Percentiles rank a stretch among this genome's conserved stretches.
These are phyloP conservation scores for Aspergillus versicolor DNA, from an alignment of 2,329 filamentous ascomycete genomes.

Conservation along the genomic window DNA sequence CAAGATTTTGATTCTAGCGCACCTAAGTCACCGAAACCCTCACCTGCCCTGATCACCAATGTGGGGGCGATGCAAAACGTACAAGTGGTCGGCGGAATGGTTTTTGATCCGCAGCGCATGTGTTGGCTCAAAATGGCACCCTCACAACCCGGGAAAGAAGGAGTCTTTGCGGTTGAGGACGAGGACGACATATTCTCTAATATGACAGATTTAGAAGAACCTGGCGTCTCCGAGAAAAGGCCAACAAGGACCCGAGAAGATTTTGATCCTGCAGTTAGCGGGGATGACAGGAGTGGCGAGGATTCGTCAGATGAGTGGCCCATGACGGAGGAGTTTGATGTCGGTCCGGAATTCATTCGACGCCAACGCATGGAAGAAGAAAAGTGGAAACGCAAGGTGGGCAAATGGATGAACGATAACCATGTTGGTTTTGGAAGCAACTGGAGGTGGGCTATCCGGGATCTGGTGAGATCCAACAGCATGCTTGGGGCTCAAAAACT, in stretches of 20 bases:
- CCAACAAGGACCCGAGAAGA: conserved; percentile 27
- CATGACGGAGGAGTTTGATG: conserved; percentile 95
- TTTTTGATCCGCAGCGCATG: conserved; percentile 96
- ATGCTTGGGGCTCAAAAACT: conserved; percentile 14
- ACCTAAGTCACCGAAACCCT: conserved; percentile 44
- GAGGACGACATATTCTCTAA: conserved; percentile 94
- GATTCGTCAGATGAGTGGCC: conserved; percentile 69
- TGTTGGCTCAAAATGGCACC: conserved; percentile 83
- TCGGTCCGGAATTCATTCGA: conserved; percentile 89
- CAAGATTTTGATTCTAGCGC: conserved; percentile 67
- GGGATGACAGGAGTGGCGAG: conserved; percentile 43
- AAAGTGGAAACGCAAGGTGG: conserved; percentile 83
- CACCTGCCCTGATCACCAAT: conserved; percentile 80
- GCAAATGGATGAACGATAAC: conserved; percentile 72
- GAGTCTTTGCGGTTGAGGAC: conserved; percentile 63
- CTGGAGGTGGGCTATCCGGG: conserved; percentile 74
- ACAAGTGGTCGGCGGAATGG: conserved; percentile 95
- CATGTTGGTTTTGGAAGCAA: conserved; percentile 49
- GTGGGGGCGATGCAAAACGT: conserved; percentile 81
- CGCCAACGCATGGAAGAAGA: conserved; percentile 90
- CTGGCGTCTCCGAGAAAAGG: conserved; percentile 21
- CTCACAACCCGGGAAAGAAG: conserved; percentile 37
- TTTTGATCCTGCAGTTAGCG: conserved; percentile 26
- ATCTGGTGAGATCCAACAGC: conserved; percentile 40
- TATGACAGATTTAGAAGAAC: conserved; percentile 81